Base-by-base conservation (phyloP, 352 stramenopile species). In the Phytophthora citrophthora region DNA sequence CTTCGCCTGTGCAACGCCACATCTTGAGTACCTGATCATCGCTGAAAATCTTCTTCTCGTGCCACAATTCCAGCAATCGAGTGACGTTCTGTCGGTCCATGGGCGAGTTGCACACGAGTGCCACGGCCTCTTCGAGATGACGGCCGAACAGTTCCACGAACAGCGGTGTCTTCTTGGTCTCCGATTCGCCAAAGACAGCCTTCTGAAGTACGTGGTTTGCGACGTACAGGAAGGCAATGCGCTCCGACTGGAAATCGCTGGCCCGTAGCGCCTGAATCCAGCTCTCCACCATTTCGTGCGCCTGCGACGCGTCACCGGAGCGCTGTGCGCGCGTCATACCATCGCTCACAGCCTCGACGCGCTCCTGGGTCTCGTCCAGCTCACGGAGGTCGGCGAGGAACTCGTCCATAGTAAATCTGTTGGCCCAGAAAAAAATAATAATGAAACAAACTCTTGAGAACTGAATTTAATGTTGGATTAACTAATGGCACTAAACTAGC, bases 161-260 rank as follows among this genome's bases (percentile, higher is more conserved):
- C 3, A 72, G 8, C 0, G 51, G 65, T 16, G 48, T 60, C 36
- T 65, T 69, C 18, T 31, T 41, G 15, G 47, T 36, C 39, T 65
- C 58, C 10, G 29, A 52, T 15, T 74, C 73, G 15, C 55, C 72
- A 18, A 86, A 81, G 4, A 83, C 54, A 13, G 75, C 84, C 64
- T 94, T 94, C 51, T 88, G 86, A 18, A 94, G 71, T 59, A 94
- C 86, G 67, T 94, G 86, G 56, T 94, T 94, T 54, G 86, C 83
- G 48, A 94, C 86, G 52, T 91, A 94, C 4, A 94, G 74, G 65
- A 89, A 94, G 10, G 86, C 83, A 31, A 94, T 76, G 55, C 86
- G 83, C 61, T 94, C 86, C 15, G 81, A 84, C 65, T 93, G 82
- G 59, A 92, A 86, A 66, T 93, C 86, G 64, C 80, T 90, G 32